Conservation (phyloP, 768 basidiomycete species). For the Fibroporia radiculosa region DNA sequence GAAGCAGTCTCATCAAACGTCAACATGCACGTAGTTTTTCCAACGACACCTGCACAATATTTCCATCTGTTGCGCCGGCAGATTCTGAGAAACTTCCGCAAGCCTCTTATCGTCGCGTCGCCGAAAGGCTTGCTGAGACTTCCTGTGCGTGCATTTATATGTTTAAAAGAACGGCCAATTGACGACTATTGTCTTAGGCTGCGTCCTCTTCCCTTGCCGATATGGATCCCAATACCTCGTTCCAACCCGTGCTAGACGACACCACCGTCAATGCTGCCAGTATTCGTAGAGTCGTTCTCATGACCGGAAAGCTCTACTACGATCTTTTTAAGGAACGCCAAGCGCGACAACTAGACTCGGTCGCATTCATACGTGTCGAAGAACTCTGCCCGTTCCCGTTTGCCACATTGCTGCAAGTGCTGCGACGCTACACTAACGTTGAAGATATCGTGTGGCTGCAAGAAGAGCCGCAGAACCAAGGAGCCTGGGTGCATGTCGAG, state of each 20-base stretch:
- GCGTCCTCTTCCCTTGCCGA: constrained; percentile 64
- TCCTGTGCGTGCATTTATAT: constrained; percentile 46
- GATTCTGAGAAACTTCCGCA: constrained; percentile 76
- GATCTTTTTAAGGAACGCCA: constrained; percentile 70
- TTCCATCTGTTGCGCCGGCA: constrained; percentile 91
- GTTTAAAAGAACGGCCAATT: background rate
- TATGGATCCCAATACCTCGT: constrained; percentile 48
- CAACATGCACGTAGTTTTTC: constrained; percentile 81
- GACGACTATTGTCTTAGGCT: constrained; percentile 42
- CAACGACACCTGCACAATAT: constrained; percentile 86
- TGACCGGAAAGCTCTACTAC: constrained; percentile 85
- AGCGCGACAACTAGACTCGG: constrained; percentile 32
- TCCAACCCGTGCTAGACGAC: constrained; percentile 64
- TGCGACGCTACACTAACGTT: constrained; percentile 38
- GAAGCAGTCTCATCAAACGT: constrained; percentile 37
- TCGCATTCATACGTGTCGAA: constrained; percentile 74
- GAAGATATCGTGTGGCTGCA: constrained; percentile 62
- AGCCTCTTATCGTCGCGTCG: constrained; percentile 76
- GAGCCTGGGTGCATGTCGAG: constrained; percentile 63
- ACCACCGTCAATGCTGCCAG: constrained; percentile 26
- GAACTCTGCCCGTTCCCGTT: constrained; percentile 90
- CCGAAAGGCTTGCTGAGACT: constrained; percentile 80
- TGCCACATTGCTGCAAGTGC: constrained; percentile 33
- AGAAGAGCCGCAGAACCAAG: constrained; percentile 87
- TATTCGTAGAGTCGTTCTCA: constrained; percentile 60